A percentile compares a stretch with the other conserved stretches of the same genome.
Conservation (phyloP, 495 filamentous ascomycete species). For the Aspergillus conjunctus region DNA sequence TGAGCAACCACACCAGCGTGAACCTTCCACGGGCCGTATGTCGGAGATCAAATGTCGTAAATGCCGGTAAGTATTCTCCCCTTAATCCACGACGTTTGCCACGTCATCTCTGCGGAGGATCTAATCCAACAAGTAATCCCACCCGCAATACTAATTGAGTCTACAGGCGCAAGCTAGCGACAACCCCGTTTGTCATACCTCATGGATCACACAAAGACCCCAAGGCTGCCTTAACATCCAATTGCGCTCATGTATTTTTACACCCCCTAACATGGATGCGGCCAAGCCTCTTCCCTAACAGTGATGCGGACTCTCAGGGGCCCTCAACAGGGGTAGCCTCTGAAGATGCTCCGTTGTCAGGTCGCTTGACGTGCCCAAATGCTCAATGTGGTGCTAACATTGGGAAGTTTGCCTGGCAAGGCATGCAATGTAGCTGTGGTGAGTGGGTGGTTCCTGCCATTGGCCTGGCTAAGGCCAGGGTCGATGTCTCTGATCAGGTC, state of each 20-base stretch:
- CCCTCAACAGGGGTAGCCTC: slow-evolving; percentile 26
- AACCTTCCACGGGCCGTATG: slow-evolving; percentile 28
- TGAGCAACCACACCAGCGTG: slow-evolving; percentile 50
- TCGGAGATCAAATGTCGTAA: slow-evolving; percentile 65
- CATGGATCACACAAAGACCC: slow-evolving; percentile 45
- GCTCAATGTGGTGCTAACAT: slow-evolving; percentile 73
- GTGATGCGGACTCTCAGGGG: slow-evolving; percentile 10
- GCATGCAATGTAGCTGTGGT: slow-evolving; percentile 87
- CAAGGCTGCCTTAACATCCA: slow-evolving; percentile 26
- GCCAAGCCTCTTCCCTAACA: slow-evolving; percentile 58
- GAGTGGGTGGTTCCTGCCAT: slow-evolving; percentile 92
- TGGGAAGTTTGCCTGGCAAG: slow-evolving; percentile 94
- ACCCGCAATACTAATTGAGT: slow-evolving; percentile 7
- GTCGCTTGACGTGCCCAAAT: slow-evolving; percentile 81
- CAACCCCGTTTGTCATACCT: slow-evolving; percentile 59
- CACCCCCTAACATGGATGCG: slow-evolving; percentile 95
- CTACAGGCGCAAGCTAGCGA: slow-evolving; percentile 63
- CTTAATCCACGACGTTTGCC: not conserved
- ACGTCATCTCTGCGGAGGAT: not conserved
- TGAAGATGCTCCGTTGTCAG: slow-evolving; percentile 70
- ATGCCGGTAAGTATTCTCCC: slow-evolving; percentile 51
- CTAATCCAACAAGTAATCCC: not conserved
- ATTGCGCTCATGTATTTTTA: slow-evolving; percentile 84
- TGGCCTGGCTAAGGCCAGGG: slow-evolving; percentile 73
- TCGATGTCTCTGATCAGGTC: slow-evolving; percentile 60